Conservation (phyloP, 1,284 basidiomycete genomes). For the Ceratobasidium sp. region DNA sequence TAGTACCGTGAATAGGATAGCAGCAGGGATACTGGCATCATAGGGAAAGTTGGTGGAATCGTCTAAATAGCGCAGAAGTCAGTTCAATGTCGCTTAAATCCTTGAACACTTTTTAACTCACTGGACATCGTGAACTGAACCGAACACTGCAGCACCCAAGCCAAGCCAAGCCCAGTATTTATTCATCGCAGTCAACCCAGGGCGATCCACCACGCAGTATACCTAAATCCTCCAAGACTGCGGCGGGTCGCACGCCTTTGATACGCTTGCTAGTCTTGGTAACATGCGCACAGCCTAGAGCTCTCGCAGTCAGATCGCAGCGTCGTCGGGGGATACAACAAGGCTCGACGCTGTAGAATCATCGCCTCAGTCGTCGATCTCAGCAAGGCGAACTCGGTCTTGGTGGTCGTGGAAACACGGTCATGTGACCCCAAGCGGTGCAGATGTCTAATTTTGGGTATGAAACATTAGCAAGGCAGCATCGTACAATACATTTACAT, state of each 20-base stretch:
- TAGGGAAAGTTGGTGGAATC: conserved; percentile 27
- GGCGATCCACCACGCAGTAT: background rate
- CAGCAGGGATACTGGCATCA: conserved; percentile 20
- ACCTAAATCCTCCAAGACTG: background rate
- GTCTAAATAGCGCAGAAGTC: background rate
- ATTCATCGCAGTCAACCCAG: background rate
- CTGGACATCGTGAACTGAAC: conserved; percentile 19
- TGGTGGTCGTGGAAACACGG: background rate
- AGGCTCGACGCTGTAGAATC: background rate
- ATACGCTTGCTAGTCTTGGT: background rate
- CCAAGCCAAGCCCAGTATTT: conserved; percentile 19
- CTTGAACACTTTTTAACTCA: background rate
- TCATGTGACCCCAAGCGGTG: conserved; percentile 13
- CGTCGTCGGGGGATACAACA: background rate
- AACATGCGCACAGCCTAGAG: background rate
- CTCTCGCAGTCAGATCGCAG: conserved; percentile 29
- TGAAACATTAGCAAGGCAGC: background rate
- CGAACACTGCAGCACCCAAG: background rate
- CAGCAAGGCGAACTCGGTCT: background rate
- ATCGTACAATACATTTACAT: background rate
- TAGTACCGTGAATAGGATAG: conserved; percentile 27
- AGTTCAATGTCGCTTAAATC: background rate
- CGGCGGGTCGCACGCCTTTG: background rate
- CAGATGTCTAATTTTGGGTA: background rate
- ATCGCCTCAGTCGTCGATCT: background rate